Conservation (phyloP, 352 stramenopile genomes). For the Phytophthora fragariaefolia region DNA sequence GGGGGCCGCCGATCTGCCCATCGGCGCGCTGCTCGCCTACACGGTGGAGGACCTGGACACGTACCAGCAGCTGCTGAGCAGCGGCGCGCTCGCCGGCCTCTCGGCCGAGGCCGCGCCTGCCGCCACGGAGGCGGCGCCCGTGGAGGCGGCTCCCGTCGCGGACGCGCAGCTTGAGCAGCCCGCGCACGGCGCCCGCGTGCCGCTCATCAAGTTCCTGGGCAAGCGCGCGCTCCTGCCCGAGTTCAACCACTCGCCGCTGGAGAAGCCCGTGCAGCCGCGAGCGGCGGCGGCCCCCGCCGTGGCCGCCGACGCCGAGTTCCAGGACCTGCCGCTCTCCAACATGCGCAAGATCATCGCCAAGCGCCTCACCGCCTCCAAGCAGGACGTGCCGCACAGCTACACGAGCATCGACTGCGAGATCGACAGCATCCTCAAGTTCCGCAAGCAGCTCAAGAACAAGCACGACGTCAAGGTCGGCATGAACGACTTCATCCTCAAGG, state of each 20-base stretch:
- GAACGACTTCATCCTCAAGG: constrained; percentile 99
- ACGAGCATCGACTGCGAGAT: constrained; percentile 96
- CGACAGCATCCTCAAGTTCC: constrained; percentile 89
- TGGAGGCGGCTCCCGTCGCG: constrained; percentile 3
- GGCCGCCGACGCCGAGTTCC: constrained; percentile 55
- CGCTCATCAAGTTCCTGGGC: constrained; percentile 87
- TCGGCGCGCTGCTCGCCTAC: constrained; percentile 94
- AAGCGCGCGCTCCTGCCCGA: constrained; percentile 75
- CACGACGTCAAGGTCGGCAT: constrained; percentile 98
- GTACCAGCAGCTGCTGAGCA: constrained; percentile 66
- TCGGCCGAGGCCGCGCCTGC: constrained; percentile 28
- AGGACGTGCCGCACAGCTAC: constrained; percentile 97
- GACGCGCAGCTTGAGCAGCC: background rate
- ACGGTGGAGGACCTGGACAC: constrained; percentile 93
- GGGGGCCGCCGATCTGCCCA: constrained; percentile 90
- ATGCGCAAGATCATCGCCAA: constrained; percentile 99
- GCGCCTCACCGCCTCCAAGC: constrained; percentile 97
- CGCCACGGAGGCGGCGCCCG: constrained; percentile 10
- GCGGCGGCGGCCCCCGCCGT: constrained; percentile 17
- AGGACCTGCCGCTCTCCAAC: constrained; percentile 91
- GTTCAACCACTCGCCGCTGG: constrained; percentile 42
- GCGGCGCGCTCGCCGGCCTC: constrained; percentile 60
- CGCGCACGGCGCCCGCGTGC: constrained; percentile 47
- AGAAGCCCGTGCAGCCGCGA: constrained; percentile 24
- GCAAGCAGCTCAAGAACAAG: constrained; percentile 92